Percentiles rank a stretch among this genome's conserved stretches.
Evolutionary conservation across 441 rosid species (phyloP).

Genomic region (Pelargonium australe): DNA sequence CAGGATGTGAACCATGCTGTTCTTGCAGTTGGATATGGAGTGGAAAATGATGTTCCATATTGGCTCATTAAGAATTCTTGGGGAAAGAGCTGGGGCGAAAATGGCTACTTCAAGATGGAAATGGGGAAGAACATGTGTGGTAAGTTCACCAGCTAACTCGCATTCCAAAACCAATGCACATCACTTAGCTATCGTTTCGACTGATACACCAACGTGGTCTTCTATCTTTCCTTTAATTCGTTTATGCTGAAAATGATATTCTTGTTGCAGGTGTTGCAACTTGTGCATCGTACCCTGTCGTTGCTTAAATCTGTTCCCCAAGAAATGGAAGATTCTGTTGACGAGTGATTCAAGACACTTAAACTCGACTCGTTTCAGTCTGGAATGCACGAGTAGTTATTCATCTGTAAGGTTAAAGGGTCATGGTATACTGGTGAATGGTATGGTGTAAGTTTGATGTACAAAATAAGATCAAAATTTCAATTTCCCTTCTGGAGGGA

Average conservation of each 20-base stretch:
- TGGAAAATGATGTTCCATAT: conserved; percentile 61
- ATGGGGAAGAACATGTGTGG: conserved; percentile 95
- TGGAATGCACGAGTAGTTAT: background rate
- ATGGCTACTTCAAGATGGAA: conserved; percentile 93
- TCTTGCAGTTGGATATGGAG: conserved; percentile 89
- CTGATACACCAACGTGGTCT: background rate
- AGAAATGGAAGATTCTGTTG: conserved; percentile 1
- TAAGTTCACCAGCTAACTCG: conserved; percentile 29
- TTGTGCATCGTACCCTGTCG: conserved; percentile 84
- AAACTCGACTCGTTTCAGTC: too few species aligned
- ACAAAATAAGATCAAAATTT: conserved; percentile 12
- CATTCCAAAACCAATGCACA: background rate
- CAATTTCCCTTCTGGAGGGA: background rate
- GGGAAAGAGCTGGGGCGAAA: conserved; percentile 70
- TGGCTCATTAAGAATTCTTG: conserved; percentile 97
- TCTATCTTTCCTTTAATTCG: background rate
- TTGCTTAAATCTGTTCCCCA: conserved; percentile 37
- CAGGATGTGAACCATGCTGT: conserved; percentile 97
- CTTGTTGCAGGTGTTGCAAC: conserved; percentile 66
- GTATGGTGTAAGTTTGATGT: conserved; percentile 5
- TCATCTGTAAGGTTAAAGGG: background rate
- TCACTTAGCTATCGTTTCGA: background rate
- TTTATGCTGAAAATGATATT: background rate
- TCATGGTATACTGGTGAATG: background rate
- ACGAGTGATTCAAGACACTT: background rate